Conservation (phyloP, 2,329 filamentous ascomycete genomes). For the Fusarium nelsonii region DNA sequence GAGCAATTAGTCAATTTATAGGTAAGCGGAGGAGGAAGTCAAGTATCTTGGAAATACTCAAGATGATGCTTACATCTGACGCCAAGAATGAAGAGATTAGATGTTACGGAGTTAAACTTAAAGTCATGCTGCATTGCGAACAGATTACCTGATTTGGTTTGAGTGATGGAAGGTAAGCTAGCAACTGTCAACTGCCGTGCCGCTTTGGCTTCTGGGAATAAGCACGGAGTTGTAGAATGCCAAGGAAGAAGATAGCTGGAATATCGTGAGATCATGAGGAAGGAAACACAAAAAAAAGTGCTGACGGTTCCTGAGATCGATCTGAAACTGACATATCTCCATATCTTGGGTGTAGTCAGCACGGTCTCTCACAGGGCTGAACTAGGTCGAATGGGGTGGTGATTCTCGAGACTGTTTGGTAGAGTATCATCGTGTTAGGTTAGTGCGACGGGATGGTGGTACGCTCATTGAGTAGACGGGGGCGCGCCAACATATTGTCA, state of each 20-base stretch:
- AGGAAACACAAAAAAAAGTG: neutral
- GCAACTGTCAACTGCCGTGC: neutral
- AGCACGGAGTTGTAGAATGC: neutral
- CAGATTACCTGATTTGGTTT: no score
- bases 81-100: neutral
- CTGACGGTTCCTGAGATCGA: slow-evolving; percentile 21
- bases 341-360: slow-evolving; percentile 3
- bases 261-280: neutral
- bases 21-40: neutral
- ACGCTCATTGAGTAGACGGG: no score
- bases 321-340: neutral
- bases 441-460: neutral
- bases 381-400: slow-evolving; percentile 4
- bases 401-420: neutral
- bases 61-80: neutral
- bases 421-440: neutral
- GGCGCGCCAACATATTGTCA: no score
- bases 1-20: neutral
- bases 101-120: no score
- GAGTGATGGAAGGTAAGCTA: no score
- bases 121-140: no score
- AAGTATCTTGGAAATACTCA: neutral
- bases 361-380: slow-evolving; percentile 18
- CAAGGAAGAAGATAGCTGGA: neutral
- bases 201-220: slow-evolving; percentile 16